These are phyloP conservation scores for Orbilia brochopaga DNA, from an alignment of 2,329 filamentous ascomycete genomes.

Conservation along the genomic window DNA sequence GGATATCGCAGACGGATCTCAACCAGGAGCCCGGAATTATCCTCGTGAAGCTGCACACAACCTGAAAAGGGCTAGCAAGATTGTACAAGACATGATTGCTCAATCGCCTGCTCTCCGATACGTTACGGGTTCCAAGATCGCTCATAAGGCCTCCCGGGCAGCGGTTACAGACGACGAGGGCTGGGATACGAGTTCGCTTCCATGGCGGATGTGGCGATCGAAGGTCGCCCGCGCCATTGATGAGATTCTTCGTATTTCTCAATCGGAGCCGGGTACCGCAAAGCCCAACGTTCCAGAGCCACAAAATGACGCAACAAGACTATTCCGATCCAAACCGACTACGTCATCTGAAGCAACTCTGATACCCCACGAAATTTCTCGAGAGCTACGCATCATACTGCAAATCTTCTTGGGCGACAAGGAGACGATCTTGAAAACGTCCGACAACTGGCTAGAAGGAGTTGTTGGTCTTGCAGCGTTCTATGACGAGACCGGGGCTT, in stretches of 20 bases:
- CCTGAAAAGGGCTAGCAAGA: constrained; percentile 26
- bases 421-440: constrained; percentile 40
- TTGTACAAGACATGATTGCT: constrained; percentile 30
- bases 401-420: constrained; percentile 47
- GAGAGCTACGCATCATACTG: constrained; percentile 33
- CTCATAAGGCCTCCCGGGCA: constrained; percentile 4
- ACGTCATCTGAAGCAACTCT: constrained; percentile 14
- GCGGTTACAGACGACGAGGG: constrained; percentile 21
- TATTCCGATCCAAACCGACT: constrained; percentile 31
- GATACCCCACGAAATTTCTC: constrained; percentile 36
- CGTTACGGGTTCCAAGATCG: constrained; percentile 29
- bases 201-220: constrained; percentile 49
- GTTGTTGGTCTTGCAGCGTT: constrained; percentile 38
- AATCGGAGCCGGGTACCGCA: constrained; percentile 18
- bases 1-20: constrained; percentile 25
- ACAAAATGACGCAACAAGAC: constrained; percentile 9
- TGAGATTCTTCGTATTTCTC: constrained; percentile 42
- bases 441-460: constrained; percentile 36
- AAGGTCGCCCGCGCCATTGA: constrained; percentile 41
- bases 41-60: constrained; percentile 14
- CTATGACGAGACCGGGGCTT: constrained; percentile 45
- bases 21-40: constrained; percentile 19
- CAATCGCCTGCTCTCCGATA: constrained; percentile 39
- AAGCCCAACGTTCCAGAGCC: constrained; percentile 10
- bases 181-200: constrained; percentile 44